Percentiles rank a stretch among this genome's conserved stretches.
phyloP scores from a whole-genome alignment of 306 rosid species.

The Cicer bijugum region DNA sequence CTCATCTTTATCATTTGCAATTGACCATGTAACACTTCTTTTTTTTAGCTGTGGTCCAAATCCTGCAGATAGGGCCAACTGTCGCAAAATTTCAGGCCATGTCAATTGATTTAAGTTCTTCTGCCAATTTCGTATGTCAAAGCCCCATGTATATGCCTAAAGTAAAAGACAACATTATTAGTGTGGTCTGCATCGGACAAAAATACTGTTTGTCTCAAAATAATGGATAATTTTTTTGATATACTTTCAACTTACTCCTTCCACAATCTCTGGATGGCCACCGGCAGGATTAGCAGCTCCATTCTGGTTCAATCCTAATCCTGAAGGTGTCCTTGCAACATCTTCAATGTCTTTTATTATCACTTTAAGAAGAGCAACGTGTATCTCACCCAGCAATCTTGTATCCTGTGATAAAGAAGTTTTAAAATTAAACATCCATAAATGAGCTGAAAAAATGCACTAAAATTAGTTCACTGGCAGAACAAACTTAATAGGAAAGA shows the following conservation, averaged over 20 bases:
- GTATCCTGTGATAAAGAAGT: constrained; percentile 74
- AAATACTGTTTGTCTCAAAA: constrained; percentile 34
- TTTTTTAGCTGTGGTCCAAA: constrained; percentile 90
- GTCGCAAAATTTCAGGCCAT: constrained; percentile 96
- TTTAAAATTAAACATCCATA: constrained; percentile 37
- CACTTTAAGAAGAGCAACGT: constrained; percentile 81
- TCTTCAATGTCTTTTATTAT: constrained; percentile 95
- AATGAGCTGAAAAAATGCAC: constrained; percentile 15
- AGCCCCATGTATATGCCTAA: constrained; percentile 97
- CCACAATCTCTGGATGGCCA: constrained; percentile 97
- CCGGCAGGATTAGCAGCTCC: constrained; percentile 95
- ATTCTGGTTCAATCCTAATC: constrained; percentile 82
- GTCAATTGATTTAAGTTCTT: constrained; percentile 86
- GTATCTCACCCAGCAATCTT: constrained; percentile 94
- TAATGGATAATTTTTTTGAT: constrained; percentile 19
- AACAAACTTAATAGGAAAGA: constrained; percentile 42
- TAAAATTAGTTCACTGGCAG: constrained; percentile 16
- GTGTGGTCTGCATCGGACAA: constrained; percentile 30
- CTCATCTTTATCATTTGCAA: constrained; percentile 77
- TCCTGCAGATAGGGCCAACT: constrained; percentile 90
- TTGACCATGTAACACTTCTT: constrained; percentile 70
- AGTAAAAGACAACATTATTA: constrained; percentile 35
- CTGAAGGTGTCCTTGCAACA: constrained; percentile 96
- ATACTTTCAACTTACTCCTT: constrained; percentile 72
- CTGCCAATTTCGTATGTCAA: constrained; percentile 98